Percentiles rank a stretch among this genome's conserved stretches.
These are phyloP conservation scores for Tolypocladium tundrense DNA, from an alignment of 2,329 filamentous ascomycete genomes.

Conservation along the genomic window DNA sequence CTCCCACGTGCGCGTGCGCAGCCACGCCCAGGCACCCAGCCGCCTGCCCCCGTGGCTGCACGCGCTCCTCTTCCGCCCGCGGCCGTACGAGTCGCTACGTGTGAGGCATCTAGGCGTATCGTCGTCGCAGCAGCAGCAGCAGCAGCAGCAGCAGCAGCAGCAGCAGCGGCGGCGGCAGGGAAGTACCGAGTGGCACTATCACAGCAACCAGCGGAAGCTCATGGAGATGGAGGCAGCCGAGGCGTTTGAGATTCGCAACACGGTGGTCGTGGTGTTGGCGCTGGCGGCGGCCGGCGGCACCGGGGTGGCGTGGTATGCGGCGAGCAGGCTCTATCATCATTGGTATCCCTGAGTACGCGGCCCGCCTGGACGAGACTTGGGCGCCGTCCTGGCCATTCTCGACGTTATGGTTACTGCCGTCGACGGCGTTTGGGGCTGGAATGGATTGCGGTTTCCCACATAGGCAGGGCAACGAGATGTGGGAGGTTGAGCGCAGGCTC, in stretches of 20 bases:
- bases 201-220: slow-evolving; percentile 48
- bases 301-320: not conserved
- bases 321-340: not conserved
- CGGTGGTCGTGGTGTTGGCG: slow-evolving; percentile 40
- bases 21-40: slow-evolving; percentile 18
- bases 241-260: slow-evolving; percentile 48
- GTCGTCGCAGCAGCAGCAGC: not conserved
- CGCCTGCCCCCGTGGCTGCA: slow-evolving; percentile 30
- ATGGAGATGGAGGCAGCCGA: slow-evolving; percentile 52
- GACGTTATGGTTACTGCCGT: no score
- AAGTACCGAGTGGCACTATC: slow-evolving; percentile 31
- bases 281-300: slow-evolving; percentile 11
- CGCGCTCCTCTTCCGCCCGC: slow-evolving; percentile 27
- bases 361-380: no score
- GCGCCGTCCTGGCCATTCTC: no score
- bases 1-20: slow-evolving; percentile 36
- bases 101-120: slow-evolving; percentile 1
- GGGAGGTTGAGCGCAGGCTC: no score
- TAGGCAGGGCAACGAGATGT: no score
- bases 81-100: slow-evolving; percentile 23
- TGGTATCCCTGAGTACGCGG: not conserved
- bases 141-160: not conserved
- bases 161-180: not conserved
- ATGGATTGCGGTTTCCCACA: no score
- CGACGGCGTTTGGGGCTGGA: no score